Evolutionary conservation across 495 filamentous ascomycete species (phyloP).

Genomic region (Talaromyces liani): DNA sequence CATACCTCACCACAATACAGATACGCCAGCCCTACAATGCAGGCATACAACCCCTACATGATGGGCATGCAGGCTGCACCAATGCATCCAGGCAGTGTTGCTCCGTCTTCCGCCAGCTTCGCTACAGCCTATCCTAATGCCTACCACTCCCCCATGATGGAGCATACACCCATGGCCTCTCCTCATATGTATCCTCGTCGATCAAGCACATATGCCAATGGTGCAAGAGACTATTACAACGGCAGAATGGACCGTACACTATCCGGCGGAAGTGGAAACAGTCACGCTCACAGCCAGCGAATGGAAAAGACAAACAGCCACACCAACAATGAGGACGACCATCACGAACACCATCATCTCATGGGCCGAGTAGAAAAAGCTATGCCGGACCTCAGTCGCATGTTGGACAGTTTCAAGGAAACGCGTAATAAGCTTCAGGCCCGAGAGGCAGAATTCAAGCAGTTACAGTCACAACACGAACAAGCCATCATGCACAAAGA

Average conservation of each 20-base stretch:
- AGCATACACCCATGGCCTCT: slow-evolving; percentile 24
- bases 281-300: slow-evolving; percentile 23
- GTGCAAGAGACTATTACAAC: slow-evolving; percentile 5
- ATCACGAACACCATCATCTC: slow-evolving; percentile 35
- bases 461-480: slow-evolving; percentile 39
- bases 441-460: slow-evolving; percentile 39
- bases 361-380: slow-evolving; percentile 40
- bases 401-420: slow-evolving; percentile 38
- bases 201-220: slow-evolving; percentile 11
- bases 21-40: slow-evolving; percentile 21
- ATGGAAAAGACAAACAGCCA: slow-evolving; percentile 25
- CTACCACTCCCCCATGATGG: slow-evolving; percentile 33
- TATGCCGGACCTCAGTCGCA: slow-evolving; percentile 41
- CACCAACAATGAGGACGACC: slow-evolving; percentile 24
- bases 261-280: slow-evolving; percentile 14
- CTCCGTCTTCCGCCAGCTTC: slow-evolving; percentile 22
- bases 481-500: slow-evolving; percentile 44
- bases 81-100: slow-evolving; percentile 12
- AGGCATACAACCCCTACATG: slow-evolving; percentile 26
- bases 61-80: slow-evolving; percentile 26
- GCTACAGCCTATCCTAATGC: slow-evolving; percentile 23
- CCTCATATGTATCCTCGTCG: slow-evolving; percentile 29
- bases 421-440: slow-evolving; percentile 35
- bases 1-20: slow-evolving; percentile 19
- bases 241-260: slow-evolving; percentile 6